Evolutionary conservation across 208 protist species (phyloP).

Genomic region (Acanthamoeba healyi): DNA sequence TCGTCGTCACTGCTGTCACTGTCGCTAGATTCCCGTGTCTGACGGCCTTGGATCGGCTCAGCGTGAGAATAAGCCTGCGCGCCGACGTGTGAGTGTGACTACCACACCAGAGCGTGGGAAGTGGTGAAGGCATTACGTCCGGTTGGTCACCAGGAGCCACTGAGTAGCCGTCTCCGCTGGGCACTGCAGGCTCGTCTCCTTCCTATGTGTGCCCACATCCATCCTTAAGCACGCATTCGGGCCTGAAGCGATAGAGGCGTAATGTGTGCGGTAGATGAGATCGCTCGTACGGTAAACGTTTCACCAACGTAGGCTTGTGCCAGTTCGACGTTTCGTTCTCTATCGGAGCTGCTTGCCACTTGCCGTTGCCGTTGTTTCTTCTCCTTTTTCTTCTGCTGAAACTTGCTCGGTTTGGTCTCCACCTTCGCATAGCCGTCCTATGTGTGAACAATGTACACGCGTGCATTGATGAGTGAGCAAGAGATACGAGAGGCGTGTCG

Average conservation of each 20-base stretch:
- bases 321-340: not conserved
- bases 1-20: not conserved
- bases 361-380: not conserved
- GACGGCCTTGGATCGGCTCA: not conserved
- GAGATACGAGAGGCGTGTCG: too few species aligned
- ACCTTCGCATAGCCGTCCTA: slow-evolving; percentile 38
- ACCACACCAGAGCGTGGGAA: not conserved
- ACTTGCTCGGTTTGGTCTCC: not conserved
- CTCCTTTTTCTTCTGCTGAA: not conserved
- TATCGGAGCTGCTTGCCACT: not conserved
- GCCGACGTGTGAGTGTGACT: not conserved
- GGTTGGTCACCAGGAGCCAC: not conserved
- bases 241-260: not conserved
- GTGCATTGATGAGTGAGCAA: too few species aligned
- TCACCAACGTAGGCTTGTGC: slow-evolving; percentile 1
- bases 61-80: not conserved
- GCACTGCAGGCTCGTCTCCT: not conserved
- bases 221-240: not conserved
- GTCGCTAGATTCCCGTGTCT: too few species aligned
- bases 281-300: slow-evolving; percentile 6
- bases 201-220: not conserved
- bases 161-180: not conserved
- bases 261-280: not conserved
- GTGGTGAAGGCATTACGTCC: not conserved
- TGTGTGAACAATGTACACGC: too few species aligned